Evolutionary conservation across 2,329 filamentous ascomycete species (phyloP), one percentile per base, ranked within the genome.

Genomic region (Colletotrichum ledebouriae): DNA sequence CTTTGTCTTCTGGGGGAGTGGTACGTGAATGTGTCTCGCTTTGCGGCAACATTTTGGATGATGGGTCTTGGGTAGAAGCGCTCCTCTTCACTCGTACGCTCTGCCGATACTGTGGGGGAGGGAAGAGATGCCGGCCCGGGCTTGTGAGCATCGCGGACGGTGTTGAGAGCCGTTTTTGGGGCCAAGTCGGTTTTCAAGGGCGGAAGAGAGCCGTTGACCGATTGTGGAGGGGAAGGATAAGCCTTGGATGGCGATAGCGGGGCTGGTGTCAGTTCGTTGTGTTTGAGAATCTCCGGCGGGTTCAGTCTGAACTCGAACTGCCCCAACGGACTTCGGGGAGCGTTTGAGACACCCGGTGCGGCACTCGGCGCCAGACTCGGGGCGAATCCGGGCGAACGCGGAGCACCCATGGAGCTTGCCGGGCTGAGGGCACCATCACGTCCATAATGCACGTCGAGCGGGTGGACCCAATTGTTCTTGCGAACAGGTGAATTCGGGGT

Each of bases 11-110:
- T 78, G 2, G 83, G 79, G 0, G 80, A 78, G 69, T 80, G 79
- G 20, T 85, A 81, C 0, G 83, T 83, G 13, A 85, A 72, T 1
- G 84, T 86, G 49, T 88, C 84, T 37, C 85, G 83, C 73, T 83
- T 84, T 3, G 85, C 84, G n/a, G 74, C 71, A 0, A 86, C 82
- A 49, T 82, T 82, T 39, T 80, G 82, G 44, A 87, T 83, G 4
- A 85, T 75, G 1, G 84, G 84, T 33, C 76, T 71, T 37, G 74
- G 65, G 75, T 78, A 73, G 65, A 73, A 73, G 1, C 72, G 71
- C n/a, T 72, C 71, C 41, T 84, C 81, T 49, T 82, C 81, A 64
- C 80, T 80, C 2, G 77, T 77, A 12, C 77, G 78, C n/a, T 75
- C 75, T 4, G 75, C 76, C 1, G 83, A 84, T 2, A 77, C 73